Percentiles rank a stretch among this genome's conserved stretches.
These are phyloP conservation scores for Cyclotella atomus DNA, from an alignment of 108 stramenopile genomes.

Conservation along the genomic window DNA sequence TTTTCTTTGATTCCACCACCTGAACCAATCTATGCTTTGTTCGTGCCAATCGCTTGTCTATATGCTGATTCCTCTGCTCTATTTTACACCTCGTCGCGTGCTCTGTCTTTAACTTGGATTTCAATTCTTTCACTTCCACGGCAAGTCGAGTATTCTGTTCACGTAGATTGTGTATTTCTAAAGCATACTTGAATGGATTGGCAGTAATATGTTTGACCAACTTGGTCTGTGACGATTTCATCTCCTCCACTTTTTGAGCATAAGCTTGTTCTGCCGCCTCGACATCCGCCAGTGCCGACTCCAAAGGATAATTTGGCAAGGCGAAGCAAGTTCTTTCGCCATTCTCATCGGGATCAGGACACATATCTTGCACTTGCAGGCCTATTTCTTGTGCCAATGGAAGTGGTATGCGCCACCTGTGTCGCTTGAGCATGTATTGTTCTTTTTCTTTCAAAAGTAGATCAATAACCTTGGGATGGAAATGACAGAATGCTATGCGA, in stretches of 20 bases:
- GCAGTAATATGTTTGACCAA: neutral
- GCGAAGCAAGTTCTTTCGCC: slow-evolving; percentile 13
- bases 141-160: neutral
- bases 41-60: neutral
- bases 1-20: neutral
- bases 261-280: neutral
- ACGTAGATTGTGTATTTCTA: slow-evolving; percentile 3
- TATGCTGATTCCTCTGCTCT: neutral
- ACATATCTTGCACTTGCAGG: neutral
- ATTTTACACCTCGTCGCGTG: neutral
- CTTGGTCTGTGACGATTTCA: neutral
- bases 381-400: slow-evolving; percentile 9
- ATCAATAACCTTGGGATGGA: slow-evolving; percentile 10
- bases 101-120: slow-evolving; percentile 13
- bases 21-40: slow-evolving; percentile 6
- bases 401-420: slow-evolving; percentile 14
- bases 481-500: slow-evolving; percentile 15
- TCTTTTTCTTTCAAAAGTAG: neutral
- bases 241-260: neutral
- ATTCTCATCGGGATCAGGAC: slow-evolving; percentile 14
- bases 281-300: slow-evolving; percentile 7
- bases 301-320: slow-evolving; percentile 11
- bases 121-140: slow-evolving; percentile 4
- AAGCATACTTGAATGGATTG: slow-evolving; percentile 2
- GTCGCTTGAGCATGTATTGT: neutral